phyloP scores from a whole-genome alignment of 768 basidiomycete genomes.

The Suillus discolor region DNA sequence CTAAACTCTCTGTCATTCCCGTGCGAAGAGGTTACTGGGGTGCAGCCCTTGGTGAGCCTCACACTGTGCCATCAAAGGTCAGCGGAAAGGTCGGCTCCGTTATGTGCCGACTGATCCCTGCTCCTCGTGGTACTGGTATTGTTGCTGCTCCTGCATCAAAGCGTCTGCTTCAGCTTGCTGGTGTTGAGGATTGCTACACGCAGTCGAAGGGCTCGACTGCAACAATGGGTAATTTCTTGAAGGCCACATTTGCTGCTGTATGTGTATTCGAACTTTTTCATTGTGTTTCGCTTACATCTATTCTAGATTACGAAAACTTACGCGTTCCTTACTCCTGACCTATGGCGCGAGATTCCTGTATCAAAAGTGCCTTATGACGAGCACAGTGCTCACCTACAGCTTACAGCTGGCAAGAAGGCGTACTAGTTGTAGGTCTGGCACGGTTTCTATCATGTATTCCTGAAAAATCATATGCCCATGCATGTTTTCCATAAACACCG shows the following conservation, averaged over 20 bases:
- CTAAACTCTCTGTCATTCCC: conserved; percentile 97
- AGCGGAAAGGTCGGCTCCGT: conserved; percentile 98
- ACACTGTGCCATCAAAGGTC: conserved; percentile 99
- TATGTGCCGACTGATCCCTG: conserved; percentile 98
- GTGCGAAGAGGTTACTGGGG: conserved; percentile 99
- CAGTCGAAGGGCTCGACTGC: conserved; percentile 98
- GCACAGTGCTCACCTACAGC: conserved; percentile 89
- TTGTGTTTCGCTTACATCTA: conserved; percentile 6
- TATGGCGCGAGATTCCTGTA: conserved; percentile 93
- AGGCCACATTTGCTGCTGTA: conserved; percentile 93
- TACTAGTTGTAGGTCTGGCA: conserved; percentile 43
- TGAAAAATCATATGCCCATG: conserved; percentile 7
- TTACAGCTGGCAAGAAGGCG: conserved; percentile 76
- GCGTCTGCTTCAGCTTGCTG: conserved; percentile 95
- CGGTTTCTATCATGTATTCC: conserved; percentile 16
- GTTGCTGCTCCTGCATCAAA: conserved; percentile 98
- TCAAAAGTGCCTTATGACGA: conserved; percentile 94
- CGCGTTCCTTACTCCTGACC: conserved; percentile 95
- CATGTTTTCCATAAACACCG: neutral
- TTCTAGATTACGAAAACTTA: conserved; percentile 95
- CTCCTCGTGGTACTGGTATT: conserved; percentile 98
- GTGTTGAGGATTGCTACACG: conserved; percentile 97
- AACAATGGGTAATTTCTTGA: conserved; percentile 99
- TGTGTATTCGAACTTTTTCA: conserved; percentile 30
- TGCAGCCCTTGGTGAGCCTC: conserved; percentile 97